Conservation (phyloP, 257 asterid species). For the Galeopsis tetrahit region DNA sequence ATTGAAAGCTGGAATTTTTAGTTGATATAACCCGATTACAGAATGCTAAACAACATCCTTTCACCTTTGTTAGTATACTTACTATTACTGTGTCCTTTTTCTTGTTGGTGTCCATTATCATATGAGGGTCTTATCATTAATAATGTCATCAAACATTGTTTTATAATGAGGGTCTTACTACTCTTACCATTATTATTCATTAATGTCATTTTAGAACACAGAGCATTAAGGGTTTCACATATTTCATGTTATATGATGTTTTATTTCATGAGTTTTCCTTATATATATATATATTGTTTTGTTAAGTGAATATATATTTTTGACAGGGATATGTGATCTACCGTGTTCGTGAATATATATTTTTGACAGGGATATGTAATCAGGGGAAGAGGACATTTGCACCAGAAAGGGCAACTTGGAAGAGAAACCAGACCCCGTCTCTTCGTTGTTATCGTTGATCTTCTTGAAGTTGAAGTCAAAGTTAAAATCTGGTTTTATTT, state of each 20-base stretch:
- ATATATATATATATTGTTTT: not conserved
- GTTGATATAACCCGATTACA: not conserved
- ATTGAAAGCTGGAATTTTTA: not conserved
- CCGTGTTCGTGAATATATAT: constrained; percentile 24
- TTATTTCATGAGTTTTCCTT: not conserved
- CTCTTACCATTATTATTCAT: no score
- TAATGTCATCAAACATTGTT: not conserved
- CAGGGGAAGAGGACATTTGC: not conserved
- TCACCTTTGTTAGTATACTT: not conserved
- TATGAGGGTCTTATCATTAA: not conserved
- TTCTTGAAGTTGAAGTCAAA: not conserved
- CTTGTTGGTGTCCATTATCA: not conserved
- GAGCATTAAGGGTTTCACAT: not conserved
- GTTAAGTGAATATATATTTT: not conserved
- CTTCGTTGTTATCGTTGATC: constrained; percentile 12
- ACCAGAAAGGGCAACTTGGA: constrained; percentile 10
- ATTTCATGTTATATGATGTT: not conserved
- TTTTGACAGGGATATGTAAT: not conserved
- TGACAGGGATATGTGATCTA: constrained; percentile 32
- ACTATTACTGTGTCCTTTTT: not conserved
- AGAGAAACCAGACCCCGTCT: constrained; percentile 5
- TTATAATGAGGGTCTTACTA: no score
- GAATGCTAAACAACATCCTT: not conserved
- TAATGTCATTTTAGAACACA: no score
- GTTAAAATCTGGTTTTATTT: not conserved